A percentile compares a stretch with the other conserved stretches of the same genome.
Evolutionary conservation across 129 eudicot genomes (phyloP).

Genomic region (Deinandra increscens): DNA sequence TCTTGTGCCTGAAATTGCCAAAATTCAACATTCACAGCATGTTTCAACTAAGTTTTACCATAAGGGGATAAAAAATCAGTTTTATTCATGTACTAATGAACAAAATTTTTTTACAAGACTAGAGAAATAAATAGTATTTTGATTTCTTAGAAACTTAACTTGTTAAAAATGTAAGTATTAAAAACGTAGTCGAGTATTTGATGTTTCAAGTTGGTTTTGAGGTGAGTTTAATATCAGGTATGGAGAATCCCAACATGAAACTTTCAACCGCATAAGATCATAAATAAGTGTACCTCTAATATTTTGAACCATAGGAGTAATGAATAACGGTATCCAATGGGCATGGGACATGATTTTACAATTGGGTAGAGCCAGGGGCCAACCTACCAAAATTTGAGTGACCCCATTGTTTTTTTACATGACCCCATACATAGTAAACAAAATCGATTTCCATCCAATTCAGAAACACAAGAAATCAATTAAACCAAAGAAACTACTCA

Average conservation of each 20-base stretch:
- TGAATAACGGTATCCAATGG: not conserved
- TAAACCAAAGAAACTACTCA: too few relatives aligned
- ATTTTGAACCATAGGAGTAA: not conserved
- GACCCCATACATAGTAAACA: too few relatives aligned
- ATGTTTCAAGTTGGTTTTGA: not conserved
- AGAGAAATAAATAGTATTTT: not conserved
- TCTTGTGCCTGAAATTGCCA: constrained; percentile 40
- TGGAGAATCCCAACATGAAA: not conserved
- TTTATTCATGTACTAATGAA: not conserved
- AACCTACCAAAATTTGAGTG: too few relatives aligned
- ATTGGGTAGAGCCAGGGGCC: not conserved
- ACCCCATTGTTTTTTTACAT: too few relatives aligned
- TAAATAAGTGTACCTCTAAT: not conserved
- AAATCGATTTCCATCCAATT: too few relatives aligned
- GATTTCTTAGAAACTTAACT: not conserved
- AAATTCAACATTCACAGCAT: not conserved
- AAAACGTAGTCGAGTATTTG: not conserved
- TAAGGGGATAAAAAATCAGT: not conserved
- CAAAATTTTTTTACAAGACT: not conserved
- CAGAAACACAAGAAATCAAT: too few relatives aligned
- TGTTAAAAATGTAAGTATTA: not conserved
- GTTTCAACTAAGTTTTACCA: not conserved
- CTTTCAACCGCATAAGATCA: not conserved
- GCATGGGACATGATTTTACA: not conserved
- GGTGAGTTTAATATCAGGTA: not conserved